These are phyloP conservation scores for Beauveria sp. DNA, from an alignment of 2,329 filamentous ascomycete species.

Conservation along the genomic window DNA sequence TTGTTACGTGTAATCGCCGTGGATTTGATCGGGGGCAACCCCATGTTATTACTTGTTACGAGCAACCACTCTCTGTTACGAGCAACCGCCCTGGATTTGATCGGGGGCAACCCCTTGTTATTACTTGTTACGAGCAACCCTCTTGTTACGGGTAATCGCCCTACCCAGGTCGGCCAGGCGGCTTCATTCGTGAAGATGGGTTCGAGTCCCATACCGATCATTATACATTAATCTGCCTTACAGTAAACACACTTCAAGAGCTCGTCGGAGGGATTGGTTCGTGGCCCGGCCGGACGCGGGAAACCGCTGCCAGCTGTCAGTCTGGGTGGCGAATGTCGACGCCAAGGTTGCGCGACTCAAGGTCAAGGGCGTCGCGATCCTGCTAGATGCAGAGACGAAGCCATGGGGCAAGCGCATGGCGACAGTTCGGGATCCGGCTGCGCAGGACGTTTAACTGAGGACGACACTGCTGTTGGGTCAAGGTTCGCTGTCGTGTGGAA, in stretches of 20 bases:
- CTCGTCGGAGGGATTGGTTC: constrained; percentile 1
- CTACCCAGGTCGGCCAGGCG: neutral
- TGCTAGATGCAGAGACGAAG: constrained; percentile 11
- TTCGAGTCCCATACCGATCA: neutral
- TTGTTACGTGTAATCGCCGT: neutral
- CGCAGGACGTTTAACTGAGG: neutral
- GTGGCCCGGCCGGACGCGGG: constrained; percentile 4
- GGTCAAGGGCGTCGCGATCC: constrained; percentile 10
- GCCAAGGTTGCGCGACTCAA: constrained; percentile 9
- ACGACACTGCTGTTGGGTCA: too few species aligned
- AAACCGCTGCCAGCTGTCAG: constrained; percentile 11
- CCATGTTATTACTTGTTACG: neutral
- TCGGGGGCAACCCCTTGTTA: too few species aligned
- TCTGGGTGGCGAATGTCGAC: constrained; percentile 14
- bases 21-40: neutral
- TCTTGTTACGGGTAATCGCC: neutral
- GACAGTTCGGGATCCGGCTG: constrained; percentile 14
- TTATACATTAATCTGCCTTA: neutral
- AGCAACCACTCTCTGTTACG: neutral
- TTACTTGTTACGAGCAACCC: neutral
- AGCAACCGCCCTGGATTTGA: too few species aligned
- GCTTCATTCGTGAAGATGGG: constrained; percentile 1
- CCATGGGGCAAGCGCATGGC: constrained; percentile 12
- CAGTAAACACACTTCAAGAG: neutral
- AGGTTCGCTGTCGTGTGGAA: neutral